A percentile compares a stretch with the other conserved stretches of the same genome.
phyloP scores from a whole-genome alignment of 352 stramenopile species.

The Plasmopara halstedii region DNA sequence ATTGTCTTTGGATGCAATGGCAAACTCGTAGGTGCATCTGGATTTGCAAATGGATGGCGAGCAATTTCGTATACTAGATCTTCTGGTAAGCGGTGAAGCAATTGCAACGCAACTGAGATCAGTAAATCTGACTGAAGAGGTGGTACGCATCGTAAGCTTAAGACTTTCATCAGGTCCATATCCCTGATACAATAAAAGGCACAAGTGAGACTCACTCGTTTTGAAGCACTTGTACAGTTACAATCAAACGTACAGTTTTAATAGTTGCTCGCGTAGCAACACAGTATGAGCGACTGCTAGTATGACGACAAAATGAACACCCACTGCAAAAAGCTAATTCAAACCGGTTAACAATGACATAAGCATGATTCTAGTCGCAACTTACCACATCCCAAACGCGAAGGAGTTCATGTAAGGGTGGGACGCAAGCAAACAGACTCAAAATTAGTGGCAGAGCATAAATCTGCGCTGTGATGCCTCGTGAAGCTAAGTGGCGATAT shows the following conservation, averaged over 20 bases:
- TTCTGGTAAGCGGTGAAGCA: constrained; percentile 81
- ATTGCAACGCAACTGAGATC: constrained; percentile 75
- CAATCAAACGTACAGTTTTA: constrained; percentile 50
- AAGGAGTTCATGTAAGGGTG: constrained; percentile 80
- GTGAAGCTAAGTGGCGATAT: constrained; percentile 65
- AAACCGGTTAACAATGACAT: neutral
- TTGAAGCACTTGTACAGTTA: neutral
- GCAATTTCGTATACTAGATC: constrained; percentile 83
- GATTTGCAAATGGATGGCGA: constrained; percentile 69
- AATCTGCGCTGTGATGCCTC: constrained; percentile 75
- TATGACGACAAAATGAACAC: constrained; percentile 88
- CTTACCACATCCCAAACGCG: constrained; percentile 87
- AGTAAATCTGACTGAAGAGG: constrained; percentile 77
- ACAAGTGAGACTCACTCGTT: too few species aligned
- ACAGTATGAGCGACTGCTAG: constrained; percentile 86
- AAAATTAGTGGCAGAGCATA: constrained; percentile 85
- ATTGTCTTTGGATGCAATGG: constrained; percentile 49
- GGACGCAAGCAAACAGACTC: constrained; percentile 87
- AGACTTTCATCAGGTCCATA: constrained; percentile 85
- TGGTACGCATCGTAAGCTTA: constrained; percentile 77
- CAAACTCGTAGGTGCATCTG: constrained; percentile 46
- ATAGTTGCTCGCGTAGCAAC: constrained; percentile 73
- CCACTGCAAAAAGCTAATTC: constrained; percentile 85
- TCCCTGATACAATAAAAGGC: constrained; percentile 31
- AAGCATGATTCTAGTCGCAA: neutral